Evolutionary conservation across 2,329 filamentous ascomycete genomes (phyloP).

Genomic region (Amylocarpus encephaloides): DNA sequence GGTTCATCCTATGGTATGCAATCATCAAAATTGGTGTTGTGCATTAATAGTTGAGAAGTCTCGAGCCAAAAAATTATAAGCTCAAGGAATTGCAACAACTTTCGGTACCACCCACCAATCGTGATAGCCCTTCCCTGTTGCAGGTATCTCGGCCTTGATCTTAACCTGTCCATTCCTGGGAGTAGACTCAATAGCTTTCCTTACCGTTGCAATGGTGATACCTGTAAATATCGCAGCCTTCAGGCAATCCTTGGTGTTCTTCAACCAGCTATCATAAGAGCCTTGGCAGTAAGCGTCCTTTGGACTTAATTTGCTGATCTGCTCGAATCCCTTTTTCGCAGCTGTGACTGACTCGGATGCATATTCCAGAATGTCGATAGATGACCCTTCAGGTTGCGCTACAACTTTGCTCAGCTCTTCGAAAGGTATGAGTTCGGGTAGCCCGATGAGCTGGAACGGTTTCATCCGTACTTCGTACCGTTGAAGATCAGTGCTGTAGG

Average conservation of each 20-base stretch:
- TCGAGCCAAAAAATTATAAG: no score
- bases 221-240: slow-evolving; percentile 66
- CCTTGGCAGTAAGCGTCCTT: slow-evolving; percentile 49
- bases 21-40: no score
- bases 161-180: slow-evolving; percentile 22
- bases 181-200: slow-evolving; percentile 45
- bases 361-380: slow-evolving; percentile 29
- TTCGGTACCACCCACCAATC: slow-evolving; percentile 59
- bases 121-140: slow-evolving; percentile 50
- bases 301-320: slow-evolving; percentile 45
- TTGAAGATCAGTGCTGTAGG: slow-evolving; percentile 50
- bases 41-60: no score
- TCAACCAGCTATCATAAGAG: slow-evolving; percentile 56
- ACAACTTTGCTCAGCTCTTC: slow-evolving; percentile 43
- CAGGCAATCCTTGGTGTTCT: slow-evolving; percentile 52
- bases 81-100: slow-evolving; percentile 14
- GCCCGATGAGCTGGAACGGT: slow-evolving; percentile 54
- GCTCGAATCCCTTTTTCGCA: slow-evolving; percentile 50
- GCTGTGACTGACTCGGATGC: slow-evolving; percentile 31
- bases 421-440: slow-evolving; percentile 51
- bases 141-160: slow-evolving; percentile 47
- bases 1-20: no score
- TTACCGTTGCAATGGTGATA: slow-evolving; percentile 55
- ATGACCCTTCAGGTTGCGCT: slow-evolving; percentile 36
- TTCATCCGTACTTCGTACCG: slow-evolving; percentile 67